Base-by-base conservation (phyloP, 2,329 filamentous ascomycete species). In the Cytospora paraplurivora region DNA sequence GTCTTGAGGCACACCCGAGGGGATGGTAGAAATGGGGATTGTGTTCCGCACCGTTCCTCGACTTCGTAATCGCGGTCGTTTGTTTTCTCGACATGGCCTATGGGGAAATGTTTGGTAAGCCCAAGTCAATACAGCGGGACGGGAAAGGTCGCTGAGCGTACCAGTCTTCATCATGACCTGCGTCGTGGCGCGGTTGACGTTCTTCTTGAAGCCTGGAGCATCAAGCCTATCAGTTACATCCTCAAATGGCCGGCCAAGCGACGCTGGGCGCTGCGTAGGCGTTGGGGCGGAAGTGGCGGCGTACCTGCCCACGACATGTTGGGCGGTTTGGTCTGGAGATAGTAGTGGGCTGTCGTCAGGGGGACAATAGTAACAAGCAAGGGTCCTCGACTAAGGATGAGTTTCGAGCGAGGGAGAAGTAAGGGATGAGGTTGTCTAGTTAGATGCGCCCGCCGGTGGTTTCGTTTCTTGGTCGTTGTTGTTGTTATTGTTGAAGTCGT, bases 91-190 rank as follows among this genome's bases (percentile, higher is more conserved):
- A 99, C 96, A 81, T 98, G 95, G 66, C 95, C 92, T 87, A 56
- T 54, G 44, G 70, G 33, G 15, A 37, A 13, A 27, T 27, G 27
- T 27, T 27, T 12, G 33, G 49, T 63, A 21, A 60, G 58, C 32
- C 52, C 6, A 1, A 19, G 8, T 19, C 34, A n/a, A 21, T 35
- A 10, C 11, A 52, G 19, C 17, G 32, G 17, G 33, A 27, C 37
- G 27, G 59, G 44, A 51, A 51, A 52, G 21, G 47, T 19, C 49
- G 60, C 15, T 21, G 47, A 55, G 72, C 82, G 68, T 77, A 91
- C 89, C 92, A 63, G 93, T 96, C 85, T 99, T 99, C 94, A 99
- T 98, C 92, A 99, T 97, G 67, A 98, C 94, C 88, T 97, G 93
- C 80, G 96, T 99, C 78, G 94, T 97, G 72, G 94, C 94, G 81